Evolutionary conservation across 176 grass and related monocot species (phyloP), one percentile per base, ranked within the genome.

Genomic region (Raddia distichophylla): DNA sequence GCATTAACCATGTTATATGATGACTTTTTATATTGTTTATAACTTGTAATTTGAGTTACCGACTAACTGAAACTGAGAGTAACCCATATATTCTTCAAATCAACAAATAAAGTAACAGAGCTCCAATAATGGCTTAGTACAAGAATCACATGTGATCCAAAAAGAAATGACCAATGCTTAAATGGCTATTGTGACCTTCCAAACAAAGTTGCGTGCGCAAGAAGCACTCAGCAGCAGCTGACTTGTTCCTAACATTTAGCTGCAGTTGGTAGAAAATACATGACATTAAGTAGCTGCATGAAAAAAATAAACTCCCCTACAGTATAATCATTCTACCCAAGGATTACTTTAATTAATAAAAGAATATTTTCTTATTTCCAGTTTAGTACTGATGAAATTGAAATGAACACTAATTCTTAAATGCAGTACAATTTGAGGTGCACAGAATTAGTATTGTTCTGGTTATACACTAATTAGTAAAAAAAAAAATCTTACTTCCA

Each of bases 241-340:
- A 95, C 67, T 95, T 98, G 67, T 98, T 98, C 81, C 95, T 94
- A 78, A 85, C 88, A 93, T 98, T 95, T 55, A 98, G 90, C 95
- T 98, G 95, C 89, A 93, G 58, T 53, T 43, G 67, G 56, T 66
- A 71, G 27, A 87, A 70, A 76, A 58, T 48, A 62, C 65, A 82
- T 71, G 54, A 63, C 15, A 56, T 65, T 66, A 65, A 76, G 47
- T n/a, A 57, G 52, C 34, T 34, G 40, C 27, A 52, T 0, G 55
- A 45, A 44, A 13, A 13, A 78, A 78, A 65, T 45, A 61, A 56
- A 53, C 51, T 67, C 22, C 10, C 22, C 52, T 47, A 33, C 22
- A 67, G 49, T 34, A 72, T 13, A 74, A 45, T n/a, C 6, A 6
- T 66, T 67, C 3, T 44, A 69, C 15, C 19, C 69, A 66, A 18